Base-by-base conservation (phyloP, 169 alveolate genomes). In the Miamiensis avidus region DNA sequence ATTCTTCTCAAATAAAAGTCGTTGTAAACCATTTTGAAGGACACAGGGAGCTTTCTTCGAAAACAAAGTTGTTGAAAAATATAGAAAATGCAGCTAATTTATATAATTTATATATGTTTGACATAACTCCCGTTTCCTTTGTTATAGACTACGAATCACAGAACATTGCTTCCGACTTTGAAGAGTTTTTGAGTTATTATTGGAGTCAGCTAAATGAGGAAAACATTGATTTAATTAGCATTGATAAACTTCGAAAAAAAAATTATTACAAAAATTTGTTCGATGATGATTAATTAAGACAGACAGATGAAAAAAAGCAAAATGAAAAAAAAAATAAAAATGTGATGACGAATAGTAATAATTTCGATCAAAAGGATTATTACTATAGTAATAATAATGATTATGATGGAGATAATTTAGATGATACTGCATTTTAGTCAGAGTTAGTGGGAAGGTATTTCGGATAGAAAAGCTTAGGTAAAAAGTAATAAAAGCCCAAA, bases 1-100 rank as follows among this genome's bases (percentile, higher is more conserved):
- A 69, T 31, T 30, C 65, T n/a, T 30, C 30, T 25, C 25, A 49
- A n/a, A 65, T 49, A 27, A 79, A 65, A 0, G n/a, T n/a, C n/a
- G 25, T 79, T 82, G 91, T 86, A 26, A 90, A 90, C 74, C 94
- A 90, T 82, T 83, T 90, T 31, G 89, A 90, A 81, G 86, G 74
- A 65, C 86, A 90, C 82, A 81, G 65, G 29, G 88, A 86, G 75
- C 81, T 90, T 27, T 76, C 94, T 25, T 83, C 83, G 49, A 90
- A 90, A 90, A 83, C 78, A 76, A 78, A 84, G 31, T 85, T 90
- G 76, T 85, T 78, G 75, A 78, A 81, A 29, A 86, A 87, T 82
- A 31, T 90, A 69, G 31, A 79, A 29, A 77, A 34, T 1, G 78
- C 78, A 78, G 82, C 88, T 31, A 32, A 84, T 28, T 25, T 49